Evolutionary conservation across 768 basidiomycete genomes (phyloP), one percentile per base, ranked within the genome.

Genomic region (Lactarius deliciosus): DNA sequence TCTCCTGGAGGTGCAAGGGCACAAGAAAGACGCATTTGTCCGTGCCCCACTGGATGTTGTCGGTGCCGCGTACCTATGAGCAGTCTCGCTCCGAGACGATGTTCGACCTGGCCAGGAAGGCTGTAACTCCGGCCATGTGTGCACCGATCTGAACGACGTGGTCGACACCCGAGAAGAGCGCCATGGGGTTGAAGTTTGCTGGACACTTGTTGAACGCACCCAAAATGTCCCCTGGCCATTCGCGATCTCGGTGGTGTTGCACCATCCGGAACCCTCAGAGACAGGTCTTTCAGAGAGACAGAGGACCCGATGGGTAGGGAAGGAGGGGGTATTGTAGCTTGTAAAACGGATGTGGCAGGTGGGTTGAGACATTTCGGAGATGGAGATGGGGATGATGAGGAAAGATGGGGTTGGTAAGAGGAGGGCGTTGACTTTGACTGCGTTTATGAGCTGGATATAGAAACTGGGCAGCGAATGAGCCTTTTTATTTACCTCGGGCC

Each of bases 261-360:
- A 60, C 64, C 40, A 65, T 5, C 54, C 58, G 15, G 40, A 5
- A 20, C 40, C 58, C 11, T 28, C 22, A 32, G 56, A 43, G 8
- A 34, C 15, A 7, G 30, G 30, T 18, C 20, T n/a, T 22, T 25
- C 30, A 1, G 64, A 56, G 36, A 45, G 58, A 3, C 56, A n/a
- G 16, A 60, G 5, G 0, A 32, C 5, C 53, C 53, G 43, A 10
- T 56, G 40, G 4, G 22, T 22, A 1, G 28, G 15, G 16, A 60
- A 45, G 8, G 30, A 41, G 1, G 59, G 59, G n/a, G 11, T 1
- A 10, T 8, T 2, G 59, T 43, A 43, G 8, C n/a, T 22, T 5
- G 64, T 20, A 18, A 56, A 40, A 41, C 64, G 32, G 40, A 45
- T 15, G 64, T 60, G 50, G 38, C 53, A 41, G 20, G 32, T 18